Evolutionary conservation across 305 asterid species (phyloP), one percentile per base, ranked within the genome.

Genomic region (Solanum hybrid): DNA sequence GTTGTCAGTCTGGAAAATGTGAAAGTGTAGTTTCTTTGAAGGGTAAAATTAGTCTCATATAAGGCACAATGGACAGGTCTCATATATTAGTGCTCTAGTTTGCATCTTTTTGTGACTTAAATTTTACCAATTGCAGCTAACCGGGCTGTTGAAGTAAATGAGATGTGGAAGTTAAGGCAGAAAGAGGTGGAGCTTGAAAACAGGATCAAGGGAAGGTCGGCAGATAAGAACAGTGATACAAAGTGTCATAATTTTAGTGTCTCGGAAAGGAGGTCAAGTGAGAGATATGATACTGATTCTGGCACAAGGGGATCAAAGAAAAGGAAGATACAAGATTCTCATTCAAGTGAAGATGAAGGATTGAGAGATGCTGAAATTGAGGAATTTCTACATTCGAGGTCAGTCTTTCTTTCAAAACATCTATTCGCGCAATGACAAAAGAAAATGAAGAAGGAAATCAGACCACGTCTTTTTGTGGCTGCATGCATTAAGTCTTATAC

Each of bases 111-210:
- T 86, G 72, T 78, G 38, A 38, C 11, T 11, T 84, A 35, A 75
- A 32, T 85, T 36, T 78, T 87, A 89, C 45, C 31, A 88, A 32
- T 75, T 35, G 35, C 96, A 97, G 99, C 98, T 78, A 97, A 96
- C 77, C 96, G 98, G 71, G 94, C 91, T 10, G 98, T 96, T 90
- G 99, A 97, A 92, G 98, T 96, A 80, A 95, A 93, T 92, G 99
- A 97, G 91, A 93, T 95, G 98, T 96, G 99, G 99, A 95, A 95
- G 71, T 88, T 94, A 73, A 93, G 99, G 92, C 98, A 95, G 90
- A 97, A 96, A 89, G 99, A 96, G 92, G 51, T 92, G 69, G 97
- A 96, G 92, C 93, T 96, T 90, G 99, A 95, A 86, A 90, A 90
- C 77, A 92, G 94, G 92, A 93, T 93, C 81, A 90, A 89, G 89